Conservation (phyloP, 495 filamentous ascomycete genomes). For the Pyrenula massariospora region DNA sequence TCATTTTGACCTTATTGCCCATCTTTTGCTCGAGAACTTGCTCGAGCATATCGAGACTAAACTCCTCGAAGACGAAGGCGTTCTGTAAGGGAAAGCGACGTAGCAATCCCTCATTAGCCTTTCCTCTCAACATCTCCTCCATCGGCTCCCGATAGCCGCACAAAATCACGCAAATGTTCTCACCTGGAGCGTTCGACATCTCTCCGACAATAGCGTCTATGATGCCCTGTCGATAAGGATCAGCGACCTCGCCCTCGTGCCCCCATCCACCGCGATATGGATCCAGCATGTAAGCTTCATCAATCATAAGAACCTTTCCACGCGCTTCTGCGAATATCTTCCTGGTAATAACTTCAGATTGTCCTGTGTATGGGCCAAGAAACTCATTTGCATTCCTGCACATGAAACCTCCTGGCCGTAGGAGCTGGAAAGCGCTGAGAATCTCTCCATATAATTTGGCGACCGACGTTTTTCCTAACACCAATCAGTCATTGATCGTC, state of each 20-base stretch:
- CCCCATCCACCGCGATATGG: too few species aligned
- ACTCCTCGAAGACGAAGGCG: conserved; percentile 57
- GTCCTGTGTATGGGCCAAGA: too few species aligned
- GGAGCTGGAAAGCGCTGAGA: too few species aligned
- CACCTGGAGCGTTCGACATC: conserved; percentile 55
- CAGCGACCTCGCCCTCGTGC: conserved; percentile 17
- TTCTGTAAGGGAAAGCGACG: conserved; percentile 50
- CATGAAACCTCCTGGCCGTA: too few species aligned
- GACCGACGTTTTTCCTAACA: conserved; percentile 58
- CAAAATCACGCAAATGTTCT: conserved; percentile 60
- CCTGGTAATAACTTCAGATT: conserved; percentile 41
- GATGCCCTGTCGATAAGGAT: conserved; percentile 46
- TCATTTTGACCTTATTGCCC: conserved; percentile 23
- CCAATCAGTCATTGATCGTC: too few species aligned
- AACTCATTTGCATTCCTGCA: too few species aligned
- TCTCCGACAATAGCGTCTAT: conserved; percentile 66
- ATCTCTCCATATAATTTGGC: conserved; percentile 53
- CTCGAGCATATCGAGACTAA: conserved; percentile 37
- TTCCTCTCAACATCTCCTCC: conserved; percentile 58
- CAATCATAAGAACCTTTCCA: conserved; percentile 60
- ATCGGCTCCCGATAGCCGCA: conserved; percentile 62
- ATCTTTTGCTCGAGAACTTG: conserved; percentile 42
- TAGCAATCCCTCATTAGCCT: conserved; percentile 55
- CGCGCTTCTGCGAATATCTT: conserved; percentile 45
- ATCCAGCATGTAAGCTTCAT: conserved; percentile 51